Conservation (phyloP, 1,284 basidiomycete species). For the Malassezia arunalokei region DNA sequence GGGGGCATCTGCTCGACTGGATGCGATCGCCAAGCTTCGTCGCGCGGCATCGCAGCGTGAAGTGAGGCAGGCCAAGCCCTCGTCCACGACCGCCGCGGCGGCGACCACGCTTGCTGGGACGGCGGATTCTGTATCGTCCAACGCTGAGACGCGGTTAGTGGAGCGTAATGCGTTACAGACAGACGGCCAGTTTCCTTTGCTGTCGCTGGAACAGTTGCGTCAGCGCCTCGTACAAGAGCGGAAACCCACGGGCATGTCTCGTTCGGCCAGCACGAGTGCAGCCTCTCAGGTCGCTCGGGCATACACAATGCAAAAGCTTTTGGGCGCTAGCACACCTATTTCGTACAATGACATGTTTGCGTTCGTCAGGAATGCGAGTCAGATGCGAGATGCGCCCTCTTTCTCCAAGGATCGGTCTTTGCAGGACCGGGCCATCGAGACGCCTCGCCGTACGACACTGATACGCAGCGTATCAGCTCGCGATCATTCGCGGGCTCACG, state of each 20-base stretch:
- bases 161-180: not conserved
- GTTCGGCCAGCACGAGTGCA: constrained; percentile 33
- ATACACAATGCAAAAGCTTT: constrained; percentile 41
- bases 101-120: not conserved
- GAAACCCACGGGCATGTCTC: constrained; percentile 24
- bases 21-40: constrained; percentile 14
- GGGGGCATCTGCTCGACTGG: not conserved
- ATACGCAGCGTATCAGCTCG: constrained; percentile 16
- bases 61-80: constrained; percentile 5
- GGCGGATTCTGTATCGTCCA: not conserved
- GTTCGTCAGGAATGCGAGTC: constrained; percentile 14
- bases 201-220: constrained; percentile 39
- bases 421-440: not conserved
- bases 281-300: constrained; percentile 39
- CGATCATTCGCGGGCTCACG: constrained; percentile 7
- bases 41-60: constrained; percentile 16
- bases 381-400: not conserved
- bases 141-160: not conserved
- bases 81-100: not conserved
- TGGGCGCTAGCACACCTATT: constrained; percentile 23
- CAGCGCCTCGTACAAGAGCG: constrained; percentile 37
- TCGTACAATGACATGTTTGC: constrained; percentile 12
- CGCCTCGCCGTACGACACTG: constrained; percentile 9
- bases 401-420: not conserved
- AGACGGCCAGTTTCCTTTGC: constrained; percentile 22